Percentiles rank a stretch among this genome's conserved stretches.
phyloP scores from a whole-genome alignment of 306 rosid species.

The Acacia acuminata region DNA sequence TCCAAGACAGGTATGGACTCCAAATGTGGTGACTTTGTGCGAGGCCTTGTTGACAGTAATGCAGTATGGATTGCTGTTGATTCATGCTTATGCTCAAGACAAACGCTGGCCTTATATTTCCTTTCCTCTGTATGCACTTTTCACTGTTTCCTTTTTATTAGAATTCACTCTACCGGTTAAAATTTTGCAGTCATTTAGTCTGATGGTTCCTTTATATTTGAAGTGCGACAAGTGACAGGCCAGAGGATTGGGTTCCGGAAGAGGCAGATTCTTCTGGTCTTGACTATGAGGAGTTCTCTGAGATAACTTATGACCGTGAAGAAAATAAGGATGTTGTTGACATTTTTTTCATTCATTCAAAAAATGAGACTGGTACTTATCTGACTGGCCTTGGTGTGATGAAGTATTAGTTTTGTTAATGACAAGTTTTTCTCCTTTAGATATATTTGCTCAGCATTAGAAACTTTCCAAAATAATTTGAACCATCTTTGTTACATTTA shows the following conservation, averaged over 20 bases:
- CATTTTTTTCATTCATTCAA: constrained; percentile 68
- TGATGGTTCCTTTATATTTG: constrained; percentile 32
- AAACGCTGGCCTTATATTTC: constrained; percentile 93
- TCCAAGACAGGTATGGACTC: constrained; percentile 84
- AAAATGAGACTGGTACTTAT: constrained; percentile 45
- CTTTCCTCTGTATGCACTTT: constrained; percentile 69
- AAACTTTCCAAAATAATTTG: constrained; percentile 27
- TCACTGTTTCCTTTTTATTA: constrained; percentile 1
- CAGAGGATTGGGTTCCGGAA: constrained; percentile 93
- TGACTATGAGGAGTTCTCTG: constrained; percentile 35
- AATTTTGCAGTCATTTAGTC: constrained; percentile 30
- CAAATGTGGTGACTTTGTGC: constrained; percentile 82
- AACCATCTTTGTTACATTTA: background rate
- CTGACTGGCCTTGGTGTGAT: constrained; percentile 24
- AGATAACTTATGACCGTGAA: constrained; percentile 41
- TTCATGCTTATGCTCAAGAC: constrained; percentile 97
- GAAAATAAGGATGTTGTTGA: constrained; percentile 37
- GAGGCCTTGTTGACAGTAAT: constrained; percentile 92
- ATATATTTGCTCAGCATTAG: constrained; percentile 19
- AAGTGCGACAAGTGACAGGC: constrained; percentile 83
- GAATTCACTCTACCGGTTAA: constrained; percentile 4
- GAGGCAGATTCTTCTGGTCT: constrained; percentile 40
- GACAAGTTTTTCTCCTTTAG: constrained; percentile 23
- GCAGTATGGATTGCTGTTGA: constrained; percentile 80
- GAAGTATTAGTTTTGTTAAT: constrained; percentile 7